Evolutionary conservation across 1,284 basidiomycete genomes (phyloP), one percentile per base, ranked within the genome.

Genomic region (Cutaneotrichosporon cavernicola): DNA sequence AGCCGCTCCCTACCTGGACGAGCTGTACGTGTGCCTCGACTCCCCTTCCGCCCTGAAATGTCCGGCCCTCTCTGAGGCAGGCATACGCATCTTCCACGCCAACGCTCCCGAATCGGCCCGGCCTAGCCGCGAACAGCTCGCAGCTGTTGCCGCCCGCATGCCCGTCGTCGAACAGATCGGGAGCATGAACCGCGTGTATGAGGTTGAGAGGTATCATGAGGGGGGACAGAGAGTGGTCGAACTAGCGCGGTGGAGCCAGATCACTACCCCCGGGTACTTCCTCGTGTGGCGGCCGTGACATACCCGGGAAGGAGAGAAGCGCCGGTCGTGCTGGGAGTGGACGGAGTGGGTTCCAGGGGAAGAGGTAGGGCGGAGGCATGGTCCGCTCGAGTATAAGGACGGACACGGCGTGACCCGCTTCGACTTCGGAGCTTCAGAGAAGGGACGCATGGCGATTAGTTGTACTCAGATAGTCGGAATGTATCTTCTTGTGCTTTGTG

Each of bases 211-310:
- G 49, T 63, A 69, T 30, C 67, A 53, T 36, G 72, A 72, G n/a
- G 70, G 66, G 1, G 72, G 72, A 1, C 61, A 69, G 36, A 22
- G 61, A 2, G 63, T 70, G 10, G 73, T 76, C 16, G 73, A 77
- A 55, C 67, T 79, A 14, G 65, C 60, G 53, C 67, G 75, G 36
- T 78, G 76, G 73, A 61, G 61, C 3, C 70, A 65, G 55, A 72
- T 72, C 10, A 55, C 51, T 30, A 75, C 73, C 3, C 78, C 79
- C 1, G 73, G 72, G 0, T 79, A 80, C 68, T 80, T 81, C 63
- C 73, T 75, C 58, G 72, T 78, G 9, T 79, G 78, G 79, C 63
- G 78, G 51, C 76, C 74, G 22, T 80, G 65, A 57, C 47, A 30
- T 47, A 38, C 11, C 36, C 3, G 31, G 8, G 22, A 13, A 26